These are phyloP conservation scores for Aspergillus melleus DNA, from an alignment of 2,329 filamentous ascomycete genomes.

Conservation along the genomic window DNA sequence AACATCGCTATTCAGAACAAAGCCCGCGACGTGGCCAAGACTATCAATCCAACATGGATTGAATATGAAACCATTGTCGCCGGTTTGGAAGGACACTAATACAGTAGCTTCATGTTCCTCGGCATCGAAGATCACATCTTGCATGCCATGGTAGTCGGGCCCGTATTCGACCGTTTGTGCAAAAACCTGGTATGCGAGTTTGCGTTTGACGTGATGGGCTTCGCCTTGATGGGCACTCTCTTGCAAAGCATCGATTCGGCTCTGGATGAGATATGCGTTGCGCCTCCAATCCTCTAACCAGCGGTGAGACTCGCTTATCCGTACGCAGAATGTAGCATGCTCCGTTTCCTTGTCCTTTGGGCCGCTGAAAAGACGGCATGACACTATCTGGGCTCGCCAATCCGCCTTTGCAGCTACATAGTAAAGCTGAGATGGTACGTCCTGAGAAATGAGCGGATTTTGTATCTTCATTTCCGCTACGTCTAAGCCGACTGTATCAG, in stretches of 20 bases:
- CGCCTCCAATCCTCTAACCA: slow-evolving; percentile 49
- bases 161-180: slow-evolving; percentile 59
- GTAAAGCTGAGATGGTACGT: slow-evolving; percentile 4
- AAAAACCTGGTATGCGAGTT: slow-evolving; percentile 76
- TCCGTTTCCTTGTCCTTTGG: slow-evolving; percentile 1
- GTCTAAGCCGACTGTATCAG: slow-evolving; percentile 60
- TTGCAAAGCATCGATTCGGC: slow-evolving; percentile 58
- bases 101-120: slow-evolving; percentile 58
- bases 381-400: slow-evolving; percentile 1
- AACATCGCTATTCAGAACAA: slow-evolving; percentile 61
- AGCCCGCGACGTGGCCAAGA: slow-evolving; percentile 58
- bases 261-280: slow-evolving; percentile 65
- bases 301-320: neutral
- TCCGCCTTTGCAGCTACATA: slow-evolving; percentile 8
- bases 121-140: slow-evolving; percentile 59
- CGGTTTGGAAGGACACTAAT: slow-evolving; percentile 55
- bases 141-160: slow-evolving; percentile 58
- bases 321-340: slow-evolving; percentile 7
- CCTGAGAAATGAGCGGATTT: slow-evolving; percentile 61
- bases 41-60: slow-evolving; percentile 63
- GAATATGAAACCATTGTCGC: slow-evolving; percentile 56
- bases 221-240: slow-evolving; percentile 53
- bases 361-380: slow-evolving; percentile 6
- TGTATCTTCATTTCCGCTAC: slow-evolving; percentile 67
- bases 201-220: slow-evolving; percentile 71